Percentiles rank a stretch among this genome's conserved stretches.
These are phyloP conservation scores for Aspergillus fructus DNA, from an alignment of 2,329 filamentous ascomycete species.

Conservation along the genomic window DNA sequence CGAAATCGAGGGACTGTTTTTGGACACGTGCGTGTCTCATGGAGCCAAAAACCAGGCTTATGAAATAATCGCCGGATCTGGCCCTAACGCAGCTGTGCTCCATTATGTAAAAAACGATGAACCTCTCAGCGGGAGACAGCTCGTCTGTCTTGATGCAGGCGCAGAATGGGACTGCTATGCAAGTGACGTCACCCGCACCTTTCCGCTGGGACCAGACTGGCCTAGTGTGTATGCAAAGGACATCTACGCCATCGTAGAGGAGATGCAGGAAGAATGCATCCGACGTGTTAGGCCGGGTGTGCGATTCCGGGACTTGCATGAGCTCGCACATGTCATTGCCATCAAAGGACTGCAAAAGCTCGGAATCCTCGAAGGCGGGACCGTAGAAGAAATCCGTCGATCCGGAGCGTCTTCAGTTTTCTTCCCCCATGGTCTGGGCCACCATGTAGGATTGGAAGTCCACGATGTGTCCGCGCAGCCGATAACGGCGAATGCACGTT, in stretches of 20 bases:
- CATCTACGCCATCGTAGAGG: constrained; percentile 79
- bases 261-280: constrained; percentile 83
- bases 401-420: constrained; percentile 41
- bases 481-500: constrained; percentile 30
- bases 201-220: constrained; percentile 70
- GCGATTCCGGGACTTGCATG: constrained; percentile 77
- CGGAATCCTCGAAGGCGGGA: constrained; percentile 68
- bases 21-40: constrained; percentile 71
- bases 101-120: constrained; percentile 84
- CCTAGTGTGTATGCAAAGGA: constrained; percentile 64
- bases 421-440: constrained; percentile 54
- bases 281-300: constrained; percentile 70
- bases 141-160: constrained; percentile 82
- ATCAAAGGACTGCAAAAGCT: constrained; percentile 75
- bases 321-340: constrained; percentile 75
- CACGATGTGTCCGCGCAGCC: constrained; percentile 42
- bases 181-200: constrained; percentile 76
- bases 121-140: constrained; percentile 67
- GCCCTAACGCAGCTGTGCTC: constrained; percentile 76
- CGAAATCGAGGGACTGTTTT: constrained; percentile 78
- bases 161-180: constrained; percentile 73
- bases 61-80: constrained; percentile 78
- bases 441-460: constrained; percentile 54
- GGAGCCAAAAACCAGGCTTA: constrained; percentile 84
- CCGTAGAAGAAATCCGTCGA: constrained; percentile 50